Evolutionary conservation across 1,284 basidiomycete genomes (phyloP), one percentile per base, ranked within the genome.

Genomic region (Apiotrichum siamense): DNA sequence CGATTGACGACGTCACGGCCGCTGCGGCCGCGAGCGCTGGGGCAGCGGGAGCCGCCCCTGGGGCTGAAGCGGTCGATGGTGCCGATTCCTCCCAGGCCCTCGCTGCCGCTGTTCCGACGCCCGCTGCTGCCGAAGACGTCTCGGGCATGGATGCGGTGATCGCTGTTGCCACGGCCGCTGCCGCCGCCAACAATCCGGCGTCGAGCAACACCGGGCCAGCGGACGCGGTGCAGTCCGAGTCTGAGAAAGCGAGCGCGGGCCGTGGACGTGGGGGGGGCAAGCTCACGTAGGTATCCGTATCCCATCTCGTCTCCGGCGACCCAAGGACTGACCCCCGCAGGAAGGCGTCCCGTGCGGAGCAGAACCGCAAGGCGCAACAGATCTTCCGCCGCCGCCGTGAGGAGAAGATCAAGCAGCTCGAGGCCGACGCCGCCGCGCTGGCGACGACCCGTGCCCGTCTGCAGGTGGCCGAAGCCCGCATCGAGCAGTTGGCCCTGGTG

Each of bases 301-400:
- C n/a, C n/a, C n/a, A n/a, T n/a, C n/a, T n/a, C n/a, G n/a, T n/a
- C 2, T 15, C 18, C 7, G n/a, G 29, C 29, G 15, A 15, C 9
- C 29, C 29, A 40, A n/a, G 21, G 41, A 21, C 20, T 21, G 18
- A 17, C 59, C 49, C 2, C 7, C 2, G 35, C 47, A 66, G 55
- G 25, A 61, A 62, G 44, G 56, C 56, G 17, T 58, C 57, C 15
- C 58, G 70, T 11, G 68, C 72, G 3, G 70, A 72, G 53, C 72
- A 74, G 59, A 74, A 74, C 54, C 66, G 69, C 20, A 65, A 66
- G 39, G 72, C 72, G 6, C 72, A 74, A 54, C 70, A 72, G 50
- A 64, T 66, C 5, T 74, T 70, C 61, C 56, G 72, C 23, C 60
- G 67, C 40, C 49, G 65, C 31, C 59, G 72, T 26, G 72, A 74